These are phyloP conservation scores for Xeromyces bisporus DNA, from an alignment of 495 filamentous ascomycete species.

Conservation along the genomic window DNA sequence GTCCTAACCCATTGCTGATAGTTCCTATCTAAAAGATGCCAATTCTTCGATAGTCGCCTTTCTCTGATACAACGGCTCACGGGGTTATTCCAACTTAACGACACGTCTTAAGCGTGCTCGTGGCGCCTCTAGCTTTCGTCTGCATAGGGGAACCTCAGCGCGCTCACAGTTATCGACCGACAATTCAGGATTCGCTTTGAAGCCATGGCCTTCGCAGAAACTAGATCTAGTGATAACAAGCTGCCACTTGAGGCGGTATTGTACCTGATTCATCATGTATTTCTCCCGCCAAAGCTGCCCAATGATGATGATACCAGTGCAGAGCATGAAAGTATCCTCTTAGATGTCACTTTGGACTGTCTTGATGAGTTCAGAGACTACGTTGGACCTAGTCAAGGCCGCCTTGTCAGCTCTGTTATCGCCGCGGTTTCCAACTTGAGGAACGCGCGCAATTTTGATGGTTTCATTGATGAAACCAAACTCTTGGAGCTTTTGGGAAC, in stretches of 20 bases:
- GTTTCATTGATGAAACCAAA: background rate
- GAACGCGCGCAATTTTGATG: background rate
- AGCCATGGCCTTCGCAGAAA: no score
- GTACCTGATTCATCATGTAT: conserved; percentile 28
- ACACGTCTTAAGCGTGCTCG: no score
- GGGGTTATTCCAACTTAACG: no score
- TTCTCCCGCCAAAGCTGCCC: conserved; percentile 37
- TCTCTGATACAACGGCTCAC: no score
- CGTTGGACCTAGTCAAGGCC: background rate
- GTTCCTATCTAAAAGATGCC: no score
- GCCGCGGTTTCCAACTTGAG: conserved; percentile 4
- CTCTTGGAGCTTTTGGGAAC: background rate
- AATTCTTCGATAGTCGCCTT: no score
- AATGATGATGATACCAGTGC: conserved; percentile 17
- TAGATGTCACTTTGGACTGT: conserved; percentile 1
- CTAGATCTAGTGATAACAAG: no score
- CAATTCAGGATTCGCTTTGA: no score
- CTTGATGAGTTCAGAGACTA: conserved; percentile 6
- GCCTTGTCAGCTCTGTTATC: background rate
- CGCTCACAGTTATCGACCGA: no score
- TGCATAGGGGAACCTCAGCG: no score
- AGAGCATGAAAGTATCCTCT: conserved; percentile 1
- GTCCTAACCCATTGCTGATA: no score
- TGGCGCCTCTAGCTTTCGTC: no score
- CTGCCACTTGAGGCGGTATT: background rate